Evolutionary conservation across 805 yeast genomes (phyloP).

Genomic region (Nakazawaea ernobii): DNA sequence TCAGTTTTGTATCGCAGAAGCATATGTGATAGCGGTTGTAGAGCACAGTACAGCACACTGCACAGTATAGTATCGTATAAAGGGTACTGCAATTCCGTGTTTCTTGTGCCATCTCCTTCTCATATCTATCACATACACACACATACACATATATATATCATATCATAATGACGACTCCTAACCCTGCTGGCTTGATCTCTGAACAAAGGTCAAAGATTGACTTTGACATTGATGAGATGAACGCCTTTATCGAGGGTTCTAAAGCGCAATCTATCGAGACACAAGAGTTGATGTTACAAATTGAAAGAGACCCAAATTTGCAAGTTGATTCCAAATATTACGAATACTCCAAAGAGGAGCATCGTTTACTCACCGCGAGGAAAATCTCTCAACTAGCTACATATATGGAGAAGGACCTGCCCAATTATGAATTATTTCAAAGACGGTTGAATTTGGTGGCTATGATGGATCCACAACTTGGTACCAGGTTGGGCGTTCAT

Average conservation of each 20-base stretch:
- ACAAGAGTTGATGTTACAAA: slow-evolving; percentile 46
- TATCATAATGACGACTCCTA: slow-evolving; percentile 18
- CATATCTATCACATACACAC: too few relatives aligned
- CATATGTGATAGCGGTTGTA: too few relatives aligned
- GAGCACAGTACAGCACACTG: too few relatives aligned
- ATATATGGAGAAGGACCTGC: slow-evolving; percentile 45
- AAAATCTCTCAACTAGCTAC: slow-evolving; percentile 57
- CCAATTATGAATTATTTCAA: slow-evolving; percentile 41
- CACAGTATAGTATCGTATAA: too few relatives aligned
- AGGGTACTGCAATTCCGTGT: too few relatives aligned
- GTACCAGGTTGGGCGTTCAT: slow-evolving; percentile 84
- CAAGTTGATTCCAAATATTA: slow-evolving; percentile 49
- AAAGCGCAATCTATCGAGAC: slow-evolving; percentile 39
- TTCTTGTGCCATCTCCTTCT: too few relatives aligned
- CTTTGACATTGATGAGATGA: slow-evolving; percentile 41
- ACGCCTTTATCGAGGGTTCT: slow-evolving; percentile 50
- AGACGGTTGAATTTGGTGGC: slow-evolving; percentile 54
- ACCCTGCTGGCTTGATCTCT: slow-evolving; percentile 31
- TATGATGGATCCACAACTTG: slow-evolving; percentile 70
- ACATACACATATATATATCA: too few relatives aligned
- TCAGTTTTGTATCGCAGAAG: too few relatives aligned
- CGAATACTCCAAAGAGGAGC: slow-evolving; percentile 49
- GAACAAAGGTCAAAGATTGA: slow-evolving; percentile 39
- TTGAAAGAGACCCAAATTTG: slow-evolving; percentile 64
- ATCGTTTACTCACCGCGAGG: slow-evolving; percentile 53